phyloP scores from a whole-genome alignment of 768 basidiomycete genomes.

The Hydnomerulius pinastri region DNA sequence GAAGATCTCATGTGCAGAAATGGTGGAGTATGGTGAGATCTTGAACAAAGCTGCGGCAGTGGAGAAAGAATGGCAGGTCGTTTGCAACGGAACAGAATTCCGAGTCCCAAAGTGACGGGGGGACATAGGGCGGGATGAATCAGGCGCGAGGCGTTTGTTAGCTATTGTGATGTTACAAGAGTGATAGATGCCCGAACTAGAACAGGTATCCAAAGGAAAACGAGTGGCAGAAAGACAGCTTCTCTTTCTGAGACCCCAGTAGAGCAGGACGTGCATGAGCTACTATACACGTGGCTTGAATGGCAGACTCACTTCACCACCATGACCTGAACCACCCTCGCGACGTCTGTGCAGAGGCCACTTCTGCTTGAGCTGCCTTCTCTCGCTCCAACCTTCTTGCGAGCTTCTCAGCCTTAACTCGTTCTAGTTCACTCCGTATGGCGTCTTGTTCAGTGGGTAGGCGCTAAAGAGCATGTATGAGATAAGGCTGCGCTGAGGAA shows the following conservation, averaged over 20 bases:
- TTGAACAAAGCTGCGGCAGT: constrained; percentile 37
- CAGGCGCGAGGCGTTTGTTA: neutral
- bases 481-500: neutral
- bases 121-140: neutral
- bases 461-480: constrained; percentile 38
- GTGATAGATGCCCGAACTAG: neutral
- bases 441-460: constrained; percentile 68
- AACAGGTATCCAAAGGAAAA: neutral
- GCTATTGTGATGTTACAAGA: constrained; percentile 21
- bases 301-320: constrained; percentile 16
- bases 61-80: constrained; percentile 29
- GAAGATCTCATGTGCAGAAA: constrained; percentile 60
- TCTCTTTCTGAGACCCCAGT: neutral
- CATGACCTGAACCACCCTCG: constrained; percentile 29
- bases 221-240: neutral
- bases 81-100: constrained; percentile 30
- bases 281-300: neutral
- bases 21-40: constrained; percentile 47
- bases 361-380: constrained; percentile 34
- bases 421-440: constrained; percentile 67
- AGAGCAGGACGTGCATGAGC: neutral
- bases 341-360: constrained; percentile 17
- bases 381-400: constrained; percentile 45
- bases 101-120: constrained; percentile 18
- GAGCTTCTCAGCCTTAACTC: constrained; percentile 66